Percentiles rank a stretch among this genome's conserved stretches.
phyloP scores from a whole-genome alignment of 495 filamentous ascomycete genomes.

The Zalerion maritima region DNA sequence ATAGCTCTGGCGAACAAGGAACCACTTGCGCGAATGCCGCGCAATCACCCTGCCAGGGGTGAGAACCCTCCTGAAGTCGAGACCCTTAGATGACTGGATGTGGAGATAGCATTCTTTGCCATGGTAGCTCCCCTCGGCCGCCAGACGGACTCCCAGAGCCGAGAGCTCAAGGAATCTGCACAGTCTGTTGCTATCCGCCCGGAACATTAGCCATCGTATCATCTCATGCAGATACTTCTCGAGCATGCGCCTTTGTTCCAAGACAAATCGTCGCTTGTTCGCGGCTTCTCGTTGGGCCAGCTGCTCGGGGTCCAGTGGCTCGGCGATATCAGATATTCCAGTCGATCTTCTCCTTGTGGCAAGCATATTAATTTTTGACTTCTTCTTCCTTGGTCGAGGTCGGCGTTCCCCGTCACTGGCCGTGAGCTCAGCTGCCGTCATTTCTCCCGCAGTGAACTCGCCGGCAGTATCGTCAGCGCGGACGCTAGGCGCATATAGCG shows the following conservation, averaged over 20 bases:
- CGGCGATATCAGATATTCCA: constrained; percentile 19
- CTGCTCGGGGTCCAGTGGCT: constrained; percentile 10
- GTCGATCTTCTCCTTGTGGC: constrained; percentile 32
- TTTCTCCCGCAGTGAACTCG: constrained; percentile 24
- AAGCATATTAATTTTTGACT: constrained; percentile 47
- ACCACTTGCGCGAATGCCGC: constrained; percentile 88
- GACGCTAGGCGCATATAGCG: constrained; percentile 22
- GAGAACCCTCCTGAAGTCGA: constrained; percentile 73
- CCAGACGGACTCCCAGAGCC: constrained; percentile 84
- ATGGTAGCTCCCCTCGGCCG: constrained; percentile 91
- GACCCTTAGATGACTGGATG: constrained; percentile 78
- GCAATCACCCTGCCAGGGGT: constrained; percentile 60
- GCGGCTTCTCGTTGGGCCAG: constrained; percentile 12
- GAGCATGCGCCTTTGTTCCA: constrained; percentile 68
- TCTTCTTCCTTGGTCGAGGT: constrained; percentile 37
- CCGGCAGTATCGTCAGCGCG: constrained; percentile 31
- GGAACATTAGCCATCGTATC: constrained; percentile 89
- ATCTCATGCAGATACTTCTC: constrained; percentile 89
- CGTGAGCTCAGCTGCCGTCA: constrained; percentile 24
- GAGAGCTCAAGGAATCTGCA: constrained; percentile 95
- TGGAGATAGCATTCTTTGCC: constrained; percentile 93
- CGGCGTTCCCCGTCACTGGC: constrained; percentile 25
- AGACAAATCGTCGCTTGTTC: constrained; percentile 32
- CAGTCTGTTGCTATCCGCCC: constrained; percentile 84
- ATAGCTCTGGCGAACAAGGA: constrained; percentile 92